These are phyloP conservation scores for Pycnococcus provasolii DNA, from an alignment of 139 green algal species.

Conservation along the genomic window DNA sequence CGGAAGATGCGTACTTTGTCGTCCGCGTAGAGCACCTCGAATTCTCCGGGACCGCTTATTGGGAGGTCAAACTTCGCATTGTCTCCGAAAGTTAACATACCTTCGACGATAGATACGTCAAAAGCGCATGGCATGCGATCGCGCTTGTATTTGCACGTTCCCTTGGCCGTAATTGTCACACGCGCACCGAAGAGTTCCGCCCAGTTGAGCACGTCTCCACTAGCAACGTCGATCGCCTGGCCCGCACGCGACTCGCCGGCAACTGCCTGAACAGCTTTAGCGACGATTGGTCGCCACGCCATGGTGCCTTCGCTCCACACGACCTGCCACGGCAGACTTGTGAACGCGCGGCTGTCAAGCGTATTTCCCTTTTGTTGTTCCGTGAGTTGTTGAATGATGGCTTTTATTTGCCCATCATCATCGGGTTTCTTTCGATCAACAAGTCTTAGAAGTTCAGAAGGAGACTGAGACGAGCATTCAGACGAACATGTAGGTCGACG, in stretches of 20 bases:
- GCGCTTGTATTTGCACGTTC: too few relatives aligned
- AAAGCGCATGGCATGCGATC: too few relatives aligned
- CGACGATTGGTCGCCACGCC: slow-evolving; percentile 5
- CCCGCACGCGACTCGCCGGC: not conserved
- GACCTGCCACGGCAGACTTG: not conserved
- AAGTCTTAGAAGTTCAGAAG: too few relatives aligned
- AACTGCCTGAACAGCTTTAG: not conserved
- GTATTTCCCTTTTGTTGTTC: too few relatives aligned
- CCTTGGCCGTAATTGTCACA: not conserved
- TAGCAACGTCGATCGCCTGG: not conserved
- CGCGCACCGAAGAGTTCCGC: slow-evolving; percentile 6
- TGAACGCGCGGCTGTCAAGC: too few relatives aligned
- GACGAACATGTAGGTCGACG: too few relatives aligned
- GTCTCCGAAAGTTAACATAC: not conserved
- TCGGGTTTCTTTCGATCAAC: too few relatives aligned
- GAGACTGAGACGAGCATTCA: too few relatives aligned
- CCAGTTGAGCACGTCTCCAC: slow-evolving; percentile 2
- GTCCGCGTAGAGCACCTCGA: slow-evolving; percentile 14
- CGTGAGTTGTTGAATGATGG: too few relatives aligned
- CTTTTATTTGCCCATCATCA: too few relatives aligned
- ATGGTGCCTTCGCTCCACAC: slow-evolving; percentile 6
- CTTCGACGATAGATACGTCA: too few relatives aligned
- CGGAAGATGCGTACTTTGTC: slow-evolving; percentile 3
- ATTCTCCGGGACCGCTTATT: not conserved
- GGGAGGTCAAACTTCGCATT: not conserved